These are phyloP conservation scores for Hemileccinum hortonii DNA, from an alignment of 1,284 basidiomycete genomes.

Conservation along the genomic window DNA sequence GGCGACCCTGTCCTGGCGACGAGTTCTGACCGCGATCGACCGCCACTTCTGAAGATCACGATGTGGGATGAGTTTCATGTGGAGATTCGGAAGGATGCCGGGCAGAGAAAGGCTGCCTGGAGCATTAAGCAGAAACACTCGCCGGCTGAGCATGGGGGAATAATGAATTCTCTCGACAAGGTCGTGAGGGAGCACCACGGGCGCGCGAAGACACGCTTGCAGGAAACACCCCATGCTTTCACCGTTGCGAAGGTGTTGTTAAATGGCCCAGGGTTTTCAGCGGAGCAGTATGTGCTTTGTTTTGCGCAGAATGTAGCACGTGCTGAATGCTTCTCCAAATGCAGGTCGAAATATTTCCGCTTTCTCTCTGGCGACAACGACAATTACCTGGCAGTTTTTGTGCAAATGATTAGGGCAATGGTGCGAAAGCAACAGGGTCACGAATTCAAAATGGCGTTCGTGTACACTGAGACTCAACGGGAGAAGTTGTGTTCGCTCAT, in stretches of 20 bases:
- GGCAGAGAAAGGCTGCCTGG: neutral
- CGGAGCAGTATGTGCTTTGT: slow-evolving; percentile 1
- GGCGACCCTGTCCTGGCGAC: neutral
- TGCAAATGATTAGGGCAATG: slow-evolving; percentile 10
- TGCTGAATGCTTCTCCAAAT: neutral
- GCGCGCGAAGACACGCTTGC: neutral
- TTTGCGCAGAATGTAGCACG: neutral
- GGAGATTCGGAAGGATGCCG: slow-evolving; percentile 1
- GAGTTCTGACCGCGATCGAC: neutral
- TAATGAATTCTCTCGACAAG: neutral
- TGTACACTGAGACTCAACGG: neutral
- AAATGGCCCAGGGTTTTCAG: slow-evolving; percentile 2
- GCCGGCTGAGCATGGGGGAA: neutral
- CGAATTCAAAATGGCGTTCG: slow-evolving; percentile 1
- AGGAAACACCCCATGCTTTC: neutral
- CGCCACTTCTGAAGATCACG: slow-evolving; percentile 6
- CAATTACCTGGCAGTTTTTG: slow-evolving; percentile 1
- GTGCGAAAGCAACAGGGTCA: slow-evolving; percentile 4
- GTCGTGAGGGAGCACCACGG: slow-evolving; percentile 4
- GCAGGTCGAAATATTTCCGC: slow-evolving; percentile 7
- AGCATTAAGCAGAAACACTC: slow-evolving; percentile 2
- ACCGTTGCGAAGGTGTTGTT: slow-evolving; percentile 2
- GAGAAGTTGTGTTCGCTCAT: neutral
- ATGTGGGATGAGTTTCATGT: slow-evolving; percentile 8
- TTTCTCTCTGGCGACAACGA: slow-evolving; percentile 1